Evolutionary conservation across 257 asterid species (phyloP), one percentile per base, ranked within the genome.

Genomic region (Scutellaria galericulata): DNA sequence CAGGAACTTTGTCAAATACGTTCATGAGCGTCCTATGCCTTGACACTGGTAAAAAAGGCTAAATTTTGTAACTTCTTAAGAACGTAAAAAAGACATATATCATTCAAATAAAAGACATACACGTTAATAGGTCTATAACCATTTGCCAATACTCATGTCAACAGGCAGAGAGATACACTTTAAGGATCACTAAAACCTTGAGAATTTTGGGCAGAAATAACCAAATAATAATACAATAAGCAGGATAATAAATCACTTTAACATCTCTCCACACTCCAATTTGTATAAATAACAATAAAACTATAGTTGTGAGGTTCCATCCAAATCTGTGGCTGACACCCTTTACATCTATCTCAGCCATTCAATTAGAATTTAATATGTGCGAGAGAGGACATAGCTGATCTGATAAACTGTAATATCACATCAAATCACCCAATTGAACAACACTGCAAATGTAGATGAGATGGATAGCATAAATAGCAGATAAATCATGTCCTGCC

Each of bases 11-110:
- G 81, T 93, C 96, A 68, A 80, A 88, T 64, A 90, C 50, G 84
- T 93, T 93, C 98, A 93, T 93, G 72, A 93, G 86, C 20, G 89
- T 82, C 67, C 98, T 83, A 80, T 93, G 98, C 88, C 98, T 86
- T 14, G 97, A 87, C 54, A 93, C 97, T 93, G 87, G 71, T 9
- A 40, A 41, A 69, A 55, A 66, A 60, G 37, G 58, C 11, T 35
- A 4, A 13, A 5, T 40, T 61, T 50, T 63, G 56, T 61, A 47
- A 51, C 41, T 37, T 22, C 46, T 22, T 60, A 61, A 57, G 7
- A 61, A 61, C 35, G 22, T 24, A 58, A 4, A 45, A 65, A 64
- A 42, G 24, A 37, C 7, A 60, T 20, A 5, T 44, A 45, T 64
- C 7, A 47, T 57, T 39, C 15, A 67, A 67, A 64, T 35, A 31